Percentiles rank a stretch among this genome's conserved stretches.
These are phyloP conservation scores for Sugiyamaella neomexicana DNA, from an alignment of 1,139 yeast genomes.

Conservation along the genomic window DNA sequence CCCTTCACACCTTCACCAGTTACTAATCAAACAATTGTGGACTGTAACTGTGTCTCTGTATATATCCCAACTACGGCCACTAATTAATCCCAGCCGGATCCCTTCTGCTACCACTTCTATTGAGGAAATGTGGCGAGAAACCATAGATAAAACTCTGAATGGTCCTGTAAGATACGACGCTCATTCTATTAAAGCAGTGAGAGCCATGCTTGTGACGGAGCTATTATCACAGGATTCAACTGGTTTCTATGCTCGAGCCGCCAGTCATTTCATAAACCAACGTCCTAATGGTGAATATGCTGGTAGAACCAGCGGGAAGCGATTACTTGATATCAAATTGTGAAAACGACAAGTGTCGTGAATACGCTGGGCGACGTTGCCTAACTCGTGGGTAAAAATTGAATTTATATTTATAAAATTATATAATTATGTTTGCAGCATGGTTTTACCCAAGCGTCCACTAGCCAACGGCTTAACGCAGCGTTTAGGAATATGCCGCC, in stretches of 20 bases:
- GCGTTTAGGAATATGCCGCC: constrained; percentile 94
- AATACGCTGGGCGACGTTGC: too few relatives aligned
- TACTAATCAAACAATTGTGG: constrained; percentile 30
- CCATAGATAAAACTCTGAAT: constrained; percentile 26
- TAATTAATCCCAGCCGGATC: constrained; percentile 25
- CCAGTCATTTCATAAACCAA: constrained; percentile 25
- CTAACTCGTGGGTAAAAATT: too few relatives aligned
- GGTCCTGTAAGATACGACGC: constrained; percentile 28
- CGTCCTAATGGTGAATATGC: constrained; percentile 19
- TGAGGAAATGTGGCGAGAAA: constrained; percentile 27
- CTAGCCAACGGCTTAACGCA: constrained; percentile 78
- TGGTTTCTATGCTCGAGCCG: constrained; percentile 32
- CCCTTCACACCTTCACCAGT: constrained; percentile 22
- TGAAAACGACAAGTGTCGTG: background rate
- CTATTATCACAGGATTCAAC: constrained; percentile 23
- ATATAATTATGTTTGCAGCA: constrained; percentile 64
- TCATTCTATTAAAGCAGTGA: constrained; percentile 33
- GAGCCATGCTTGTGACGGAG: constrained; percentile 34
- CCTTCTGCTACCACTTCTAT: constrained; percentile 20
- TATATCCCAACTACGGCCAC: constrained; percentile 31
- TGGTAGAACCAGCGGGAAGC: constrained; percentile 16
- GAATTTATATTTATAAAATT: too few relatives aligned
- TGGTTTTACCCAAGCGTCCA: constrained; percentile 92
- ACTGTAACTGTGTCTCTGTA: constrained; percentile 27
- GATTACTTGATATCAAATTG: constrained; percentile 12